Evolutionary conservation across 345 rosid species (phyloP), one percentile per base, ranked within the genome.

Genomic region (Melastoma malabathricum): DNA sequence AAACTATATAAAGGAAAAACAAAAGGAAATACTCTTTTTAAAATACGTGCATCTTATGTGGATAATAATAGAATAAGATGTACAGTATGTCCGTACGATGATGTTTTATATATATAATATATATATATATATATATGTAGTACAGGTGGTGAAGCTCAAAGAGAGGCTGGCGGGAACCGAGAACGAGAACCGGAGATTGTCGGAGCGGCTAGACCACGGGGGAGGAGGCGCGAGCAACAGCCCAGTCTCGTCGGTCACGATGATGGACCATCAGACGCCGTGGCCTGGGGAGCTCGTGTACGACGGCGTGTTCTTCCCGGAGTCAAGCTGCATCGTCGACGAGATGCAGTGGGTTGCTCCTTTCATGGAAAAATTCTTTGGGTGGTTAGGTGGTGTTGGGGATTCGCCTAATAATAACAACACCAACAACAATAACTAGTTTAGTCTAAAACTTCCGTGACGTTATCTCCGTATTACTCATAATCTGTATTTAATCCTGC

Each of bases 81-180:
- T 15, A 18, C 29, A 9, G 45, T 10, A 3, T 15, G 25, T 51
- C 68, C 61, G 69, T 69, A 59, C 73, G 58, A 43, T 15, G 41
- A 60, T 44, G 48, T 71, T 27, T 57, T 45, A 61, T 49, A 61
- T 43, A 2, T 14, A 44, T 5, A n/a, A 4, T 44, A 4, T 22
- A 1, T 22, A 4, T 22, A 4, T 22, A 4, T 22, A 1, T 22
- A 4, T 22, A 4, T 22, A 4, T 22, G 25, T 22, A 22, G 10
- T 49, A n/a, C 57, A 85, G 97, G 74, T 89, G 10, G 2, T 77
- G 27, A 72, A 71, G 62, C 73, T 89, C 44, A 77, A 70, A 5
- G 81, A 75, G 3, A 73, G 75, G 29, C 48, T 79, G 4, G 43
- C 27, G 1, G 84, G 72, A 34, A 68, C 89, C 7, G 70, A 75